Evolutionary conservation across 768 basidiomycete species (phyloP), one percentile per base, ranked within the genome.

Genomic region (Agaricus subrufescens): DNA sequence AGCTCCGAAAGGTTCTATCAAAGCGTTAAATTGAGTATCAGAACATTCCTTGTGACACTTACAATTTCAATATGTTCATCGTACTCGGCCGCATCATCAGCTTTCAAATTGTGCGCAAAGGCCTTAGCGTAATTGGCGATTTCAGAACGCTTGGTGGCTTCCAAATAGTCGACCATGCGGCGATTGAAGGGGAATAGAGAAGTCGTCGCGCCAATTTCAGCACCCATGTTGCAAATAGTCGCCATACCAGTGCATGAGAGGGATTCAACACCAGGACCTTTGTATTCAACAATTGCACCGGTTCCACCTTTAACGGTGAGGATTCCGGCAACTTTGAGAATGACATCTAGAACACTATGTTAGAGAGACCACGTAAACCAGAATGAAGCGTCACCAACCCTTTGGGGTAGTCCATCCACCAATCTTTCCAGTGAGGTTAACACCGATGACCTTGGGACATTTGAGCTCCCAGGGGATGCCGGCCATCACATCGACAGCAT

Each of bases 221-320:
- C 96, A 80, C 96, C 96, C 96, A 98, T 99, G 85, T 98, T 99
- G 74, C 96, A 98, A 66, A 99, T 96, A 23, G 96, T 98, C 51
- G 93, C 96, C 95, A 98, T 97, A 73, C 96, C 96, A 47, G 96
- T 99, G 83, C 90, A 93, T 47, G 94, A 97, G 58, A 99, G 83
- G 34, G 93, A 93, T 68, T 96, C 89, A 60, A 98, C 89, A 80
- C 96, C 96, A 66, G 94, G 73, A 61, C 96, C 96, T 63, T 79
- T 86, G 79, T 99, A 99, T 71, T 99, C 96, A 63, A 99, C 93
- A 65, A 99, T 98, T 54, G 96, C 94, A 63, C 96, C 96, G 64
- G 96, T 99, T 66, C 96, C 96, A 67, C 96, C 96, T 84, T 98
- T 98, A 80, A 99, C 96, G 12, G 96, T 98, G 59, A 99, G 88